Percentiles rank a stretch among this genome's conserved stretches.
These are phyloP conservation scores for Apiotrichum domesticum DNA, from an alignment of 1,284 basidiomycete species.

Conservation along the genomic window DNA sequence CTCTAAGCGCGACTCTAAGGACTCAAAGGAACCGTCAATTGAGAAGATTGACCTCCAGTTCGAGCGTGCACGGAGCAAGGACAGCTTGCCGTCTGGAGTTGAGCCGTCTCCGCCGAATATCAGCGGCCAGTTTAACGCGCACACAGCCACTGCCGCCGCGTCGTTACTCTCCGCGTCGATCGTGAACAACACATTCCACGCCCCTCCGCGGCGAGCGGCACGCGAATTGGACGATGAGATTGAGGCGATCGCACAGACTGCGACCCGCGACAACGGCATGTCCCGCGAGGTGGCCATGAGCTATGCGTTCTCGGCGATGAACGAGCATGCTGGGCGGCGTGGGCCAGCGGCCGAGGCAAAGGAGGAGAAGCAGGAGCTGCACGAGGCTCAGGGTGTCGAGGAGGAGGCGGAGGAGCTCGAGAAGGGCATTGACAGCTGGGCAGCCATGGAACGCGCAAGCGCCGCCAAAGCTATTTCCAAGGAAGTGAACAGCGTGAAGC, in stretches of 20 bases:
- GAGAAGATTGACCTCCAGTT: background rate
- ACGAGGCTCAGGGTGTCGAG: slow-evolving; percentile 13
- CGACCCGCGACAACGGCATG: slow-evolving; percentile 21
- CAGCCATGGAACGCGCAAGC: slow-evolving; percentile 22
- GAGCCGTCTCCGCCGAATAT: background rate
- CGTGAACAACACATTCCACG: slow-evolving; percentile 32
- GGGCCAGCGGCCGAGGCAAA: background rate
- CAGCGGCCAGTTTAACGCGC: slow-evolving; percentile 7
- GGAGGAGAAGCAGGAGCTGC: slow-evolving; percentile 4
- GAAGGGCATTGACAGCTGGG: slow-evolving; percentile 38
- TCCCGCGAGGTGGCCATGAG: slow-evolving; percentile 39
- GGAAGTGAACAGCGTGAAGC: background rate
- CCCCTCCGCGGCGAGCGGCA: slow-evolving; percentile 20
- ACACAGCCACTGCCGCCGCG: slow-evolving; percentile 6
- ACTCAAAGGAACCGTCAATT: too few relatives aligned
- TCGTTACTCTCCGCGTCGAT: slow-evolving; percentile 37
- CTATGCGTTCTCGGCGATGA: slow-evolving; percentile 31
- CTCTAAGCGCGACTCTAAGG: too few relatives aligned
- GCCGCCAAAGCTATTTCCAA: slow-evolving; percentile 8
- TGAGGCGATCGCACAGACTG: slow-evolving; percentile 20
- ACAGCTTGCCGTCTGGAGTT: slow-evolving; percentile 5
- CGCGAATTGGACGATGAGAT: slow-evolving; percentile 21
- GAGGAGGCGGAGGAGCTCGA: slow-evolving; percentile 16
- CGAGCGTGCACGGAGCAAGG: background rate
- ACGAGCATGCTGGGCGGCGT: slow-evolving; percentile 16